Evolutionary conservation across 1,284 basidiomycete species (phyloP).

Genomic region (Trametes hirsuta): DNA sequence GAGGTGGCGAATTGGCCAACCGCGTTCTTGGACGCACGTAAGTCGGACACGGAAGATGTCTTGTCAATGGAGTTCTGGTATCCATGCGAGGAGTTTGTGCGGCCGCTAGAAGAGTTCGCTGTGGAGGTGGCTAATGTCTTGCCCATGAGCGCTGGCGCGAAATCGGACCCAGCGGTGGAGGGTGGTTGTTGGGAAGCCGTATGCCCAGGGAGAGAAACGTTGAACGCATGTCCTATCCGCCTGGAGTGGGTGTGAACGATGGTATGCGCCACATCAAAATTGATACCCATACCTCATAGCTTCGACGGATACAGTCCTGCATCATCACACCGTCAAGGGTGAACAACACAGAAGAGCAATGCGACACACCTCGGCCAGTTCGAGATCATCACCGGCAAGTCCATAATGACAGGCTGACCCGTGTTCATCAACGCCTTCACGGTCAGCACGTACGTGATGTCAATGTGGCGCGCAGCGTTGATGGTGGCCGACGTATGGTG

Average conservation of each 20-base stretch:
- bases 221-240: constrained; percentile 72
- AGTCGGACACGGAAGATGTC: constrained; percentile 8
- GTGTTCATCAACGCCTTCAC: constrained; percentile 79
- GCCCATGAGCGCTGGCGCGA: constrained; percentile 13
- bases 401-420: constrained; percentile 65
- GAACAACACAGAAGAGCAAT: not conserved
- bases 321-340: constrained; percentile 7
- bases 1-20: constrained; percentile 37
- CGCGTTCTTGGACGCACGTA: constrained; percentile 7
- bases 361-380: constrained; percentile 72
- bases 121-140: not conserved
- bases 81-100: constrained; percentile 14
- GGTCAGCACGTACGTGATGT: constrained; percentile 76
- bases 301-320: constrained; percentile 64
- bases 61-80: constrained; percentile 17
- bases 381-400: constrained; percentile 76
- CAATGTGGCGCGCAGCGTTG: constrained; percentile 77
- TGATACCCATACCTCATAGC: constrained; percentile 55
- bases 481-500: constrained; percentile 78
- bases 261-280: not conserved
- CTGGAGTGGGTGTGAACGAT: constrained; percentile 36
- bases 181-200: not conserved
- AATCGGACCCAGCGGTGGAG: not conserved
- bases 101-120: not conserved
- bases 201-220: constrained; percentile 47